Percentiles rank a stretch among this genome's conserved stretches.
phyloP scores from a whole-genome alignment of 2,329 filamentous ascomycete genomes.

The Aspergillus costaricaensis region DNA sequence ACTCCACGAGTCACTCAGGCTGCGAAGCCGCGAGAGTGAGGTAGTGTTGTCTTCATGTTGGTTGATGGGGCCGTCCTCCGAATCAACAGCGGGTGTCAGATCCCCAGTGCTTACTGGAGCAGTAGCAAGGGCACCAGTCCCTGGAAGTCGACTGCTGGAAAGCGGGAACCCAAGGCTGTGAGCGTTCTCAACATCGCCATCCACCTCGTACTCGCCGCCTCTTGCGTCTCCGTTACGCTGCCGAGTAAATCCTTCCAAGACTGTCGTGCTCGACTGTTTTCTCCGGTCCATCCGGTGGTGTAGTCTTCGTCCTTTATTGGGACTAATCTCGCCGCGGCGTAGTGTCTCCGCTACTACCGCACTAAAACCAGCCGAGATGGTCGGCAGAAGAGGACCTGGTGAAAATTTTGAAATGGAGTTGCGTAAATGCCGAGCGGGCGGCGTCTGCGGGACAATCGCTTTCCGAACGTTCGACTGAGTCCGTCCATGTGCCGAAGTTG shows the following conservation, averaged over 20 bases:
- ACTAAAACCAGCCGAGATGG: constrained; percentile 61
- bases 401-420: constrained; percentile 57
- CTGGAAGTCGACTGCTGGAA: constrained; percentile 30
- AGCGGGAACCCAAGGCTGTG: constrained; percentile 23
- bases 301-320: constrained; percentile 35
- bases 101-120: constrained; percentile 24
- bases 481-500: constrained; percentile 21
- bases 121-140: constrained; percentile 24
- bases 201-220: constrained; percentile 23
- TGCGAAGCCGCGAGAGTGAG: constrained; percentile 32
- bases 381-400: constrained; percentile 60
- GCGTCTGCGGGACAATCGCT: constrained; percentile 38
- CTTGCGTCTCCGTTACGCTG: constrained; percentile 21
- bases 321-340: constrained; percentile 56
- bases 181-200: constrained; percentile 19
- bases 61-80: constrained; percentile 15
- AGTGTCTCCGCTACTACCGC: constrained; percentile 67
- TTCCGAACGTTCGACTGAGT: constrained; percentile 27
- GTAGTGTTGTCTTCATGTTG: constrained; percentile 22
- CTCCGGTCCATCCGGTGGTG: constrained; percentile 30
- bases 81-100: constrained; percentile 26
- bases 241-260: constrained; percentile 23
- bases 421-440: constrained; percentile 41
- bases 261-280: constrained; percentile 31
- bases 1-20: constrained; percentile 42